A percentile compares a stretch with the other conserved stretches of the same genome.
Conservation (phyloP, 1,139 yeast species). For the Eremothecium coryli region DNA sequence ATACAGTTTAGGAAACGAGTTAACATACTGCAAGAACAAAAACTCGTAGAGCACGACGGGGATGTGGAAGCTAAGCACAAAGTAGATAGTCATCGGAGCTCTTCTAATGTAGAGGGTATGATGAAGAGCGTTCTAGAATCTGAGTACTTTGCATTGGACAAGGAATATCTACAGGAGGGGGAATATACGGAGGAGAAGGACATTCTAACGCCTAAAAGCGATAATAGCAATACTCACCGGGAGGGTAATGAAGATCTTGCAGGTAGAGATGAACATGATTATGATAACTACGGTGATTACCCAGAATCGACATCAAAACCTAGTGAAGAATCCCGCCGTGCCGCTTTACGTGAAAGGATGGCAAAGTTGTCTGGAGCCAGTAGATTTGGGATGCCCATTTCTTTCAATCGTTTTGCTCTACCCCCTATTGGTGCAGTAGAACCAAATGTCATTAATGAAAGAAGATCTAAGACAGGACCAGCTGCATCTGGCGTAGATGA, state of each 20-base stretch:
- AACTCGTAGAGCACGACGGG: no score
- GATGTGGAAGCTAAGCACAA: conserved; percentile 32
- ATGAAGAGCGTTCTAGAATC: not conserved
- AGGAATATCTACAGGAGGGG: conserved; percentile 5
- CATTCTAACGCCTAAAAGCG: conserved; percentile 1
- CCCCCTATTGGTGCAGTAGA: conserved; percentile 22
- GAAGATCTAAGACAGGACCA: conserved; percentile 10
- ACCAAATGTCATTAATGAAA: not conserved
- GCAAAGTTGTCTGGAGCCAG: conserved; percentile 92
- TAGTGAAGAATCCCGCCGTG: conserved; percentile 51
- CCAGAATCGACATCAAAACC: not conserved
- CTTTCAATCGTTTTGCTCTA: conserved; percentile 47
- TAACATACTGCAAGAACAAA: conserved; percentile 63
- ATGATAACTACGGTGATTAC: conserved; percentile 4
- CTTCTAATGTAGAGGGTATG: not conserved
- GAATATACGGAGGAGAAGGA: conserved; percentile 2
- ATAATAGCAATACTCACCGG: not conserved
- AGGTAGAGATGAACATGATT: conserved; percentile 15
- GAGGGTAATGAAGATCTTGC: conserved; percentile 8
- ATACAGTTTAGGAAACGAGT: not conserved
- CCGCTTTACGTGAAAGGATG: conserved; percentile 84
- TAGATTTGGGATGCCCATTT: conserved; percentile 75
- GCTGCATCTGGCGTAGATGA: no score
- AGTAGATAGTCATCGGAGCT: not conserved
- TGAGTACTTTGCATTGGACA: not conserved